phyloP scores from a whole-genome alignment of 495 filamentous ascomycete species.

The Trichoderma parareesei region DNA sequence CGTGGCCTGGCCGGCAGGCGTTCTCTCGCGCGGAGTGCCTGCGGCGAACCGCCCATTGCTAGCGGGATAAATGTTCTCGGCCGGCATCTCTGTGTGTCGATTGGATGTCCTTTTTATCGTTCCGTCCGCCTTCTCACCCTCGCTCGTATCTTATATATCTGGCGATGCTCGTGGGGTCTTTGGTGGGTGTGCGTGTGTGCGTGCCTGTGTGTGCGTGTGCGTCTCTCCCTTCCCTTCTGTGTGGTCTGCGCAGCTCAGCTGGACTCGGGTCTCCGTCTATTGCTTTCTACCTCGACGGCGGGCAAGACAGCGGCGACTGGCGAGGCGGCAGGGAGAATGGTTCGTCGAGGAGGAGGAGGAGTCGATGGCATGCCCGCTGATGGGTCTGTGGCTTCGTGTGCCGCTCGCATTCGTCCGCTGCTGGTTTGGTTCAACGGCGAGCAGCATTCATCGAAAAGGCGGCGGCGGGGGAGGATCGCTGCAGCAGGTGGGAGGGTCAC shows the following conservation, averaged over 20 bases:
- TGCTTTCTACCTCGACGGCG: neutral
- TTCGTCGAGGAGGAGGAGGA: neutral
- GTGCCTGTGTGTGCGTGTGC: neutral
- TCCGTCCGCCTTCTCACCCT: neutral
- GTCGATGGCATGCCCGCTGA: slow-evolving; percentile 5
- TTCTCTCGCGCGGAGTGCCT: slow-evolving; percentile 6
- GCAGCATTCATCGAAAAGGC: slow-evolving; percentile 8
- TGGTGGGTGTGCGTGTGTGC: neutral
- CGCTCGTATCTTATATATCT: neutral
- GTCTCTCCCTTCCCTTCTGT: neutral
- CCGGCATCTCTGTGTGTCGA: neutral
- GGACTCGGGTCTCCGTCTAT: too few relatives aligned
- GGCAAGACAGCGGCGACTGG: neutral
- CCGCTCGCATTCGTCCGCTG: neutral
- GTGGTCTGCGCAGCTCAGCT: neutral
- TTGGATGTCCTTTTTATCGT: too few relatives aligned
- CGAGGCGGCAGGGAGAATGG: neutral
- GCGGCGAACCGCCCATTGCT: slow-evolving; percentile 21
- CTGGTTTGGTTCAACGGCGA: neutral
- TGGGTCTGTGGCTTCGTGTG: slow-evolving; percentile 3
- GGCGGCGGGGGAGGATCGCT: slow-evolving; percentile 8
- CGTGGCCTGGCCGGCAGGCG: slow-evolving; percentile 18
- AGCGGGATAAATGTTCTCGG: slow-evolving; percentile 4
- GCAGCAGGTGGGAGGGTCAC: neutral
- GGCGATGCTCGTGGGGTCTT: neutral